phyloP scores from a whole-genome alignment of 306 rosid genomes.

The Acacia acuminata region DNA sequence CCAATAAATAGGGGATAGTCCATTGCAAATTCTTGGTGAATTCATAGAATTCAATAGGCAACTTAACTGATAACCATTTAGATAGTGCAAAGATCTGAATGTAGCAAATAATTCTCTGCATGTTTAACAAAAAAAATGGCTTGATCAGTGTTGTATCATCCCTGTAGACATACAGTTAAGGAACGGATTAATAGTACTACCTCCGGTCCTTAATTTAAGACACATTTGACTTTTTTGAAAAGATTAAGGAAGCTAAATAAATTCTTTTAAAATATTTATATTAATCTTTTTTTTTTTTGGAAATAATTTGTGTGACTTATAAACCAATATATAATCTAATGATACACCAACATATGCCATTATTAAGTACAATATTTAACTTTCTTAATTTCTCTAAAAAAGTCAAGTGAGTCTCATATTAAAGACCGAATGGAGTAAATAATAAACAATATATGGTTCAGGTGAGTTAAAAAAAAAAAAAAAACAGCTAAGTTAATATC shows the following conservation, averaged over 20 bases:
- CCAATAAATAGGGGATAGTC: conserved; percentile 72
- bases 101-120: conserved; percentile 87
- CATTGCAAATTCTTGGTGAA: conserved; percentile 68
- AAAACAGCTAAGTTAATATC: conserved; percentile 27
- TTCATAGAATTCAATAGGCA: conserved; percentile 83
- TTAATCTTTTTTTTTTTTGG: too few relatives aligned
- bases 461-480: conserved; percentile 46
- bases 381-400: too few relatives aligned
- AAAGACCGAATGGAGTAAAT: background rate
- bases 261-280: too few relatives aligned
- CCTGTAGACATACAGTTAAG: background rate
- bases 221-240: too few relatives aligned
- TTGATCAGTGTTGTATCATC: conserved; percentile 23
- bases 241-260: too few relatives aligned
- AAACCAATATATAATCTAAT: too few relatives aligned
- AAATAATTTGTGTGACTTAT: too few relatives aligned
- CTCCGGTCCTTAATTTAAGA: too few relatives aligned
- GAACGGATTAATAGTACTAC: too few relatives aligned
- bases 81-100: conserved; percentile 85
- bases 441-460: conserved; percentile 1
- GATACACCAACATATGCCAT: too few relatives aligned
- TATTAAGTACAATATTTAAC: too few relatives aligned
- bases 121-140: conserved; percentile 13
- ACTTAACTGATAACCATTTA: conserved; percentile 71
- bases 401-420: too few relatives aligned